These are phyloP conservation scores for Eimeria falciformis DNA, from an alignment of 169 alveolate genomes.

Conservation along the genomic window DNA sequence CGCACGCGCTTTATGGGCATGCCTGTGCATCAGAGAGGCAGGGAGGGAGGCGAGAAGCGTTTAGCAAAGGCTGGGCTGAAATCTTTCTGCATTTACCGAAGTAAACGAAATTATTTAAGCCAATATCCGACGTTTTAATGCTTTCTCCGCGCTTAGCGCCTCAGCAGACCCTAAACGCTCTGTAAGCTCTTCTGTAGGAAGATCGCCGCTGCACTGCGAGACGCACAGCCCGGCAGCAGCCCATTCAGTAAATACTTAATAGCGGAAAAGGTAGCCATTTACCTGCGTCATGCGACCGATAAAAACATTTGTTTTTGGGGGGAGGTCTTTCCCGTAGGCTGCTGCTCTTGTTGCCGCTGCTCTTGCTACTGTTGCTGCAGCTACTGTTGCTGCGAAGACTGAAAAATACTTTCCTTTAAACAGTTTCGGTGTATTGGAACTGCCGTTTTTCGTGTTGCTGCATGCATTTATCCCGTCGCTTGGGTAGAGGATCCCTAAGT, in stretches of 20 bases:
- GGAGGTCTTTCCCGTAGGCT: neutral
- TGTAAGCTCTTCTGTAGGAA: too few species aligned
- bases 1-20: too few species aligned
- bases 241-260: neutral
- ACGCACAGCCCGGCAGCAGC: too few species aligned
- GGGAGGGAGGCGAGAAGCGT: too few species aligned
- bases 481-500: neutral
- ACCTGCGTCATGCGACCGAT: neutral
- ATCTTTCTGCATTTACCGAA: too few species aligned
- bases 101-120: too few species aligned
- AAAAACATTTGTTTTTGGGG: neutral
- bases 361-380: neutral
- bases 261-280: neutral
- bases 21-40: too few species aligned
- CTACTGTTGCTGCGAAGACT: conserved; percentile 42
- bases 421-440: neutral
- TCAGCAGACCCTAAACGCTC: too few species aligned
- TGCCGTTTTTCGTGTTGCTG: conserved; percentile 5
- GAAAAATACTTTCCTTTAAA: neutral
- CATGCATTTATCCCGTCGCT: neutral
- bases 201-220: too few species aligned
- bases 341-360: neutral
- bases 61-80: too few species aligned
- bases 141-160: too few species aligned
- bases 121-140: too few species aligned